These are phyloP conservation scores for Trichoderma atroviride DNA, from an alignment of 2,329 filamentous ascomycete genomes.

Conservation along the genomic window DNA sequence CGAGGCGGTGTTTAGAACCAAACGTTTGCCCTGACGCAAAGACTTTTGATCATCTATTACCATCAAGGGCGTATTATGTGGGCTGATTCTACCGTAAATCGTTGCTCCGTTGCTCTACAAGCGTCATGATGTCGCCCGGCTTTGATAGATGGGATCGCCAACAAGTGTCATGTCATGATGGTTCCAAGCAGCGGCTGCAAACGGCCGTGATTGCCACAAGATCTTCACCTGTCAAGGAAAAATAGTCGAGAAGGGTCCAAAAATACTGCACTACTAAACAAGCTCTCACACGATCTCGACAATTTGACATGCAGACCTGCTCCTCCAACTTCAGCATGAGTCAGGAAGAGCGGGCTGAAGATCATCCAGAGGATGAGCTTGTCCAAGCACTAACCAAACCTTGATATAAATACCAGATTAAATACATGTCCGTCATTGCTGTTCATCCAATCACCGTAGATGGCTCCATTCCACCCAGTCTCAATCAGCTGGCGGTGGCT, in stretches of 20 bases:
- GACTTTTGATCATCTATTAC: neutral
- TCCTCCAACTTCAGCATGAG: neutral
- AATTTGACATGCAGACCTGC: neutral
- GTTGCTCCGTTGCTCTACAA: neutral
- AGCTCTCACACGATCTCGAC: neutral
- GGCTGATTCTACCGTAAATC: neutral
- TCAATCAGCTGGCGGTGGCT: constrained; percentile 12
- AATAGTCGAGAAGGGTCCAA: neutral
- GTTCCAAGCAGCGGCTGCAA: neutral
- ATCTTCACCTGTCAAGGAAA: neutral
- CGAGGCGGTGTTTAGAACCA: neutral
- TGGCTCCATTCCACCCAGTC: neutral
- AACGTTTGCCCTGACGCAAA: neutral
- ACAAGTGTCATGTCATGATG: neutral
- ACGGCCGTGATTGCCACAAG: neutral
- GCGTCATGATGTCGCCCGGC: neutral
- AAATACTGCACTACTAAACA: neutral
- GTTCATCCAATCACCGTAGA: neutral
- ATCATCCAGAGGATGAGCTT: neutral
- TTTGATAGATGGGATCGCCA: neutral
- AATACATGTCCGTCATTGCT: neutral
- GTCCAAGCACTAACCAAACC: constrained; percentile 6
- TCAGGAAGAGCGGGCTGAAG: constrained; percentile 21
- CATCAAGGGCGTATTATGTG: neutral
- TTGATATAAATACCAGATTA: constrained; percentile 16